phyloP scores from a whole-genome alignment of 306 rosid genomes.

The Lupinus albus region DNA sequence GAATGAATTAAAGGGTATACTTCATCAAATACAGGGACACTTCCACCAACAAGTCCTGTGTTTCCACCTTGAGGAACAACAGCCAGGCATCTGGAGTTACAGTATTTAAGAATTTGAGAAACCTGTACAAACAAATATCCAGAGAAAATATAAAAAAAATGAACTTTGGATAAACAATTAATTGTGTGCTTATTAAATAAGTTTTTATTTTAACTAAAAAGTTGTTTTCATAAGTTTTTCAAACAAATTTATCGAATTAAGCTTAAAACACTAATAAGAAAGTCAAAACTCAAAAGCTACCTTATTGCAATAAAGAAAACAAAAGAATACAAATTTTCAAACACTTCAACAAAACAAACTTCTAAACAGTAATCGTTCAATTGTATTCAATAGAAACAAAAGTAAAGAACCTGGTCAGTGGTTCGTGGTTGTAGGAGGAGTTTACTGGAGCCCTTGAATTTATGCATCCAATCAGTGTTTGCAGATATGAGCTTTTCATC shows the following conservation, averaged over 20 bases:
- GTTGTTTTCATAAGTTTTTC: too few relatives aligned
- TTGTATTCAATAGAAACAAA: slow-evolving; percentile 1
- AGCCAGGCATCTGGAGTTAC: slow-evolving; percentile 82
- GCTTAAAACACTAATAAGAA: too few relatives aligned
- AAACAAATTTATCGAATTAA: too few relatives aligned
- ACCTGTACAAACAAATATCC: slow-evolving; percentile 56
- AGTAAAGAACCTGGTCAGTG: slow-evolving; percentile 73
- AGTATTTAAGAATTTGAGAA: slow-evolving; percentile 75
- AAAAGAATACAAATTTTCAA: slow-evolving; percentile 3
- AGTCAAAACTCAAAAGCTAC: too few relatives aligned
- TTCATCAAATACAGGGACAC: slow-evolving; percentile 96
- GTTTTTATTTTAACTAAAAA: too few relatives aligned
- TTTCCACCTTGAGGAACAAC: slow-evolving; percentile 99
- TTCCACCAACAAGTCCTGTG: slow-evolving; percentile 98
- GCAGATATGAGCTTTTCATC: slow-evolving; percentile 70
- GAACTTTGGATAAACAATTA: too few relatives aligned
- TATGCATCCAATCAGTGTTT: slow-evolving; percentile 91
- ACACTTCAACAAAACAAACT: slow-evolving; percentile 9
- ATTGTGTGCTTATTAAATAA: too few relatives aligned
- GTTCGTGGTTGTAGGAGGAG: slow-evolving; percentile 70
- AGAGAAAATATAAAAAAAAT: not conserved
- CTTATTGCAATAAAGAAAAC: slow-evolving; percentile 6
- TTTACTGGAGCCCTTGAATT: slow-evolving; percentile 80
- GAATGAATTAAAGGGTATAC: slow-evolving; percentile 47
- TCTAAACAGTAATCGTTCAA: slow-evolving; percentile 28